Evolutionary conservation across 352 stramenopile species (phyloP).

Genomic region (Hyaloperonospora arabidopsidis): DNA sequence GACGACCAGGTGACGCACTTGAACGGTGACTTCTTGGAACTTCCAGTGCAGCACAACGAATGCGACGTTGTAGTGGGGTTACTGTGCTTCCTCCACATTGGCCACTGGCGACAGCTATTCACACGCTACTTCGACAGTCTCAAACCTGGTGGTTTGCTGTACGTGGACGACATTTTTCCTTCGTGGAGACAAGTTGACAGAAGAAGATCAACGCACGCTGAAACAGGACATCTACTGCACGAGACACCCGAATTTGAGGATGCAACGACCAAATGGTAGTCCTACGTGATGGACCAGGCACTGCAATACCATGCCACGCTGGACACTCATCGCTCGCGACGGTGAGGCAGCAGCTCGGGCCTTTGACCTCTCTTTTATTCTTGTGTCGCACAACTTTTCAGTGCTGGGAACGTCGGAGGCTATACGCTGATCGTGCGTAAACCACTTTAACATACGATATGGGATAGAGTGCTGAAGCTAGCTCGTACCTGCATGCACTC

Average conservation of each 20-base stretch:
- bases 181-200: constrained; percentile 32
- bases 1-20: constrained; percentile 41
- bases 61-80: constrained; percentile 64
- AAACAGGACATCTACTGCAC: constrained; percentile 57
- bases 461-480: too few relatives aligned
- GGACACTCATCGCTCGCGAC: constrained; percentile 34
- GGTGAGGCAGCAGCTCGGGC: constrained; percentile 42
- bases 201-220: constrained; percentile 39
- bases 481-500: too few relatives aligned
- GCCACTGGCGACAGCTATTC: constrained; percentile 52
- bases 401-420: constrained; percentile 2
- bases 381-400: constrained; percentile 51
- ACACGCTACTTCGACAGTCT: constrained; percentile 47
- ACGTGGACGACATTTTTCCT: constrained; percentile 78
- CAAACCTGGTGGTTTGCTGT: constrained; percentile 55
- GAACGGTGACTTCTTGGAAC: constrained; percentile 56
- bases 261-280: constrained; percentile 55
- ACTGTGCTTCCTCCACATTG: constrained; percentile 77
- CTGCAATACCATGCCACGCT: constrained; percentile 38
- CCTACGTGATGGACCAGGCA: constrained; percentile 43
- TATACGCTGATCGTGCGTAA: constrained; percentile 3
- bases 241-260: constrained; percentile 46
- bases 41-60: constrained; percentile 12
- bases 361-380: constrained; percentile 75
- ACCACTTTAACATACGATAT: constrained; percentile 7